phyloP scores from a whole-genome alignment of 2,329 filamentous ascomycete species.

The Arthrobotrys entomopaga region DNA sequence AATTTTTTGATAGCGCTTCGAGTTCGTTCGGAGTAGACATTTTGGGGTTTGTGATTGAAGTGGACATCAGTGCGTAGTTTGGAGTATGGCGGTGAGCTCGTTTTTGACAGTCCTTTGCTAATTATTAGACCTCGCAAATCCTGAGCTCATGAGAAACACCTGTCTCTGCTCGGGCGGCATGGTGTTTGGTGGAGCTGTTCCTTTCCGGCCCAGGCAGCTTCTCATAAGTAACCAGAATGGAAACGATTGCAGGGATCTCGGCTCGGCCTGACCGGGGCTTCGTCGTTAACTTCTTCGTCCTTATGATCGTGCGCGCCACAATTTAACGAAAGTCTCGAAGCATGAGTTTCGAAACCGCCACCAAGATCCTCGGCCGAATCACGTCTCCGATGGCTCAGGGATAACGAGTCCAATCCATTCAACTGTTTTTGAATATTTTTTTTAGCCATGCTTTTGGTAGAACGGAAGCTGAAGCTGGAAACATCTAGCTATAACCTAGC shows the following conservation, averaged over 20 bases:
- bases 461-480: constrained; percentile 39
- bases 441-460: constrained; percentile 20
- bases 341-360: constrained; percentile 16
- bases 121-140: constrained; percentile 48
- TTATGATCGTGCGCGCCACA: constrained; percentile 35
- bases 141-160: constrained; percentile 37
- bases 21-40: constrained; percentile 19
- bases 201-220: constrained; percentile 47
- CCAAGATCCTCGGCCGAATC: constrained; percentile 10
- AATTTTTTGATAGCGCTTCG: constrained; percentile 11
- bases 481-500: background rate
- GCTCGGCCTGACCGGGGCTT: constrained; percentile 49
- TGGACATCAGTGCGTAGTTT: constrained; percentile 53
- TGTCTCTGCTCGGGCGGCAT: constrained; percentile 48
- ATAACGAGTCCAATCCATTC: constrained; percentile 47
- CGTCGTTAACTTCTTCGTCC: constrained; percentile 49
- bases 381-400: constrained; percentile 21
- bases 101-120: constrained; percentile 36
- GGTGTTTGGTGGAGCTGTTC: constrained; percentile 47
- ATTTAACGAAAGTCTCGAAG: constrained; percentile 26
- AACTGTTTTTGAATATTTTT: constrained; percentile 21
- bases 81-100: constrained; percentile 48
- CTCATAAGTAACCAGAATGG: constrained; percentile 51
- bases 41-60: constrained; percentile 50
- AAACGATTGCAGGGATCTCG: constrained; percentile 53